These are phyloP conservation scores for Capsella bursapastoris DNA, from an alignment of 345 rosid genomes.

Conservation along the genomic window DNA sequence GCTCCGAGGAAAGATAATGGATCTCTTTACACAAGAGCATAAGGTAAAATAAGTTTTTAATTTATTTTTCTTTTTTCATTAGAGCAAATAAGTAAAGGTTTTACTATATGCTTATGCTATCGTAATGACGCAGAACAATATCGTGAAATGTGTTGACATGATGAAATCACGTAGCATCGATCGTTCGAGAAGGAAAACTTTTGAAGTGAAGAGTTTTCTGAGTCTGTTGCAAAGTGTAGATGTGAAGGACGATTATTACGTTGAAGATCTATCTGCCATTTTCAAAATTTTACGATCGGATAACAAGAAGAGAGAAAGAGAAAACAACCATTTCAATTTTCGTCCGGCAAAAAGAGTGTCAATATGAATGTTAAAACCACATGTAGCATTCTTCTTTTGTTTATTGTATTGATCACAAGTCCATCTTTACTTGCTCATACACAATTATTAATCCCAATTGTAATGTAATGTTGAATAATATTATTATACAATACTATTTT, in stretches of 20 bases:
- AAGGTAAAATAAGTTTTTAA: not conserved
- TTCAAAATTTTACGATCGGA: slow-evolving; percentile 40
- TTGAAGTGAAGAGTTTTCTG: slow-evolving; percentile 3
- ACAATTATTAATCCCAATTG: not conserved
- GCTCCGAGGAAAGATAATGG: slow-evolving; percentile 1
- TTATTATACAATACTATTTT: no score
- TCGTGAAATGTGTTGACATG: slow-evolving; percentile 10
- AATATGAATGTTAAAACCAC: not conserved
- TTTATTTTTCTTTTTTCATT: no score
- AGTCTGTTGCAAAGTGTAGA: slow-evolving; percentile 17
- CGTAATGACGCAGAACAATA: no score
- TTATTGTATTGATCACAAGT: no score
- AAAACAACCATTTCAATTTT: not conserved
- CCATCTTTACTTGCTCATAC: no score
- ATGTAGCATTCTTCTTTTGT: not conserved
- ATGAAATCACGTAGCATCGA: slow-evolving; percentile 7
- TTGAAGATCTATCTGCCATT: slow-evolving; percentile 46
- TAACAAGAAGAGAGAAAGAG: slow-evolving; percentile 51
- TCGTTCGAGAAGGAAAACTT: not conserved
- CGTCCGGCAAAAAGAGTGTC: slow-evolving; percentile 30
- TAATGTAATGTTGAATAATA: no score
- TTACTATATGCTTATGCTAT: no score
- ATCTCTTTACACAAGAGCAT: slow-evolving; percentile 15
- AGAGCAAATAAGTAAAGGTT: no score
- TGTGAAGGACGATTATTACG: slow-evolving; percentile 33